phyloP scores from a whole-genome alignment of 73 alveolate species.

The Blepharisma japonicum region DNA sequence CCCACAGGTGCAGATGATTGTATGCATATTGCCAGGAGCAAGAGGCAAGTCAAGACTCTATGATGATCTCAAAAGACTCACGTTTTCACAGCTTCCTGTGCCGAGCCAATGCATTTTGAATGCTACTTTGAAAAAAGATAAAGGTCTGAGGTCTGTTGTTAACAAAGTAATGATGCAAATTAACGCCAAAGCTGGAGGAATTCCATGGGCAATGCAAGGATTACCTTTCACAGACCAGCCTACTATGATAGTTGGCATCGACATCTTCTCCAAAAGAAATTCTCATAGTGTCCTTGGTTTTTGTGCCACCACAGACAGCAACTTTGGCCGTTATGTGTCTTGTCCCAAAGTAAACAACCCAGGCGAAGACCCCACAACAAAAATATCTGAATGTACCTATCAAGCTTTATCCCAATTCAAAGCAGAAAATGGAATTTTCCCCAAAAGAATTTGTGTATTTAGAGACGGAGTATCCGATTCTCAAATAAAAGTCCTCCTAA shows the following conservation, averaged over 20 bases:
- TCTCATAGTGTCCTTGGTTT: constrained; percentile 60
- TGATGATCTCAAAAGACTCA: constrained; percentile 77
- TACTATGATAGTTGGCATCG: constrained; percentile 84
- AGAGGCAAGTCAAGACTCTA: constrained; percentile 79
- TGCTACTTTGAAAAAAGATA: constrained; percentile 70
- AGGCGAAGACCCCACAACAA: constrained; percentile 56
- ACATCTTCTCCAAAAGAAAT: constrained; percentile 62
- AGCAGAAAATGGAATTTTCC: constrained; percentile 54
- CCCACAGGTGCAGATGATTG: constrained; percentile 53
- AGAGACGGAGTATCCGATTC: constrained; percentile 85
- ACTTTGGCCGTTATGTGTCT: constrained; percentile 57
- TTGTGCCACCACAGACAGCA: constrained; percentile 56
- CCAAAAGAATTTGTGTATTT: constrained; percentile 54
- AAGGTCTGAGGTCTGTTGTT: constrained; percentile 81
- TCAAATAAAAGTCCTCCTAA: constrained; percentile 49
- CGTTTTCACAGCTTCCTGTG: constrained; percentile 69
- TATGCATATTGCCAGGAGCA: constrained; percentile 82
- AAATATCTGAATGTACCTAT: constrained; percentile 35
- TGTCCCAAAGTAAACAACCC: constrained; percentile 48
- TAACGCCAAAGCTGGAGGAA: constrained; percentile 91
- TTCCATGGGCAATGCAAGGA: constrained; percentile 93
- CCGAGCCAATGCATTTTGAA: constrained; percentile 85
- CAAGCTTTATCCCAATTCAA: constrained; percentile 52
- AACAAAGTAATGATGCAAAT: constrained; percentile 87
- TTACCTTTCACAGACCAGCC: constrained; percentile 80